Evolutionary conservation across 352 stramenopile genomes (phyloP).

Genomic region (Pythium sukuiense): DNA sequence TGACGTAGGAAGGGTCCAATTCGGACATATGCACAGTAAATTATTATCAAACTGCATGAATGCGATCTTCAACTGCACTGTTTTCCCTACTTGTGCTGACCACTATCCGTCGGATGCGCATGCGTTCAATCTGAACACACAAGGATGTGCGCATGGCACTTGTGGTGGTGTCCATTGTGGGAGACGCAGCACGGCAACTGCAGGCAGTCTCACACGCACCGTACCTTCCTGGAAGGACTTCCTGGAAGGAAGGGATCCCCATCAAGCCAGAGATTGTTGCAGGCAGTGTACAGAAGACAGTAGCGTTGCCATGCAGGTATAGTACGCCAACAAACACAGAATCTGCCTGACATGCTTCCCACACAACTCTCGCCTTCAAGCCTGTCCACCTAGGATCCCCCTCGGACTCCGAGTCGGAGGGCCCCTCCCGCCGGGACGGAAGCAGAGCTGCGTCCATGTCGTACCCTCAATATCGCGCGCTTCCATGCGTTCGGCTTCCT

Average conservation of each 20-base stretch:
- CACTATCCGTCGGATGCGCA: neutral
- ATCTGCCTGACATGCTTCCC: neutral
- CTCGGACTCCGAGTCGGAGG: too few relatives aligned
- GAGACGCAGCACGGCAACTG: too few relatives aligned
- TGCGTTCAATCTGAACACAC: neutral
- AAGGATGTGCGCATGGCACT: neutral
- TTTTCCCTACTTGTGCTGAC: neutral
- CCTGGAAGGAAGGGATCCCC: neutral
- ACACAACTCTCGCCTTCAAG: neutral
- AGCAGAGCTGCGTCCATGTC: neutral
- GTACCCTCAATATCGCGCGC: neutral
- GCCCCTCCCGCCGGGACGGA: too few relatives aligned
- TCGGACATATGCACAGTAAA: constrained; percentile 1
- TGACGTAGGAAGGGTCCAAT: constrained; percentile 13
- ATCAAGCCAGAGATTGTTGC: constrained; percentile 2
- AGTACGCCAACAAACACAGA: neutral
- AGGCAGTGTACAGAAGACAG: neutral
- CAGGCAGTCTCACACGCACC: too few relatives aligned
- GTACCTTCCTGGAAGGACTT: too few relatives aligned
- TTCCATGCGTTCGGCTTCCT: neutral
- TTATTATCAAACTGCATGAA: constrained; percentile 2
- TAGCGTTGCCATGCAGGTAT: neutral
- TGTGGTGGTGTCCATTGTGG: too few relatives aligned
- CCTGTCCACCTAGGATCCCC: neutral
- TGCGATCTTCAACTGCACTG: neutral